Evolutionary conservation across 176 grass and related monocot species (phyloP).

Genomic region (Lolium multiflorum): DNA sequence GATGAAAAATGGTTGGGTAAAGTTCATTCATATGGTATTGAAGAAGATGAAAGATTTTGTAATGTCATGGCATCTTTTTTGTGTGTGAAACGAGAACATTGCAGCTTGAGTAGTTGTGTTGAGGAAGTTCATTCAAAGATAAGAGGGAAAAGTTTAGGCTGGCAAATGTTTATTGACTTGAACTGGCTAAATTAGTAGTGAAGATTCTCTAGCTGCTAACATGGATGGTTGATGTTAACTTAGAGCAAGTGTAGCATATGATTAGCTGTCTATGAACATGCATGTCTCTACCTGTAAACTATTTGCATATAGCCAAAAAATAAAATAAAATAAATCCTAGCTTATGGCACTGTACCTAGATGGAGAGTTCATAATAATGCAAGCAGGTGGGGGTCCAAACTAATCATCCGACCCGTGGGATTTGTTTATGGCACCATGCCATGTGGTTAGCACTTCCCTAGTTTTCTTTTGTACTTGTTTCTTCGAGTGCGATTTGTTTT

Average conservation of each 20-base stretch:
- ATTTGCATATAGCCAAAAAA: background rate
- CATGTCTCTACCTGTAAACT: constrained; percentile 27
- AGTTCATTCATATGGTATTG: background rate
- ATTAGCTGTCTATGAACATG: constrained; percentile 7
- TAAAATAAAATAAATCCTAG: background rate
- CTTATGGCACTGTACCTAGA: constrained; percentile 30
- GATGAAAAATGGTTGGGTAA: background rate
- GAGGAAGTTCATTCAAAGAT: background rate
- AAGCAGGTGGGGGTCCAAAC: constrained; percentile 21
- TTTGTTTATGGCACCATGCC: constrained; percentile 37
- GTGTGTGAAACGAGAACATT: background rate
- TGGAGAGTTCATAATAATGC: constrained; percentile 30
- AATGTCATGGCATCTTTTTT: background rate
- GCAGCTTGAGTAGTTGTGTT: background rate
- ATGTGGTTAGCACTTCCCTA: constrained; percentile 30
- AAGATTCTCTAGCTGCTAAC: background rate
- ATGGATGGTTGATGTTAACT: background rate
- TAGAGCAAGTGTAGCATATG: background rate
- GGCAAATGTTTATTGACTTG: background rate
- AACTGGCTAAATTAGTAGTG: background rate
- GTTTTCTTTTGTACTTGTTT: constrained; percentile 20
- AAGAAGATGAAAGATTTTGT: background rate
- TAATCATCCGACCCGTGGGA: constrained; percentile 28
- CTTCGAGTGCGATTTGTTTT: background rate
- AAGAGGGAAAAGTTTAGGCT: background rate